A percentile compares a stretch with the other conserved stretches of the same genome.
Conservation (phyloP, 495 filamentous ascomycete genomes). For the Aspergillus sclerotiicarbonarius region DNA sequence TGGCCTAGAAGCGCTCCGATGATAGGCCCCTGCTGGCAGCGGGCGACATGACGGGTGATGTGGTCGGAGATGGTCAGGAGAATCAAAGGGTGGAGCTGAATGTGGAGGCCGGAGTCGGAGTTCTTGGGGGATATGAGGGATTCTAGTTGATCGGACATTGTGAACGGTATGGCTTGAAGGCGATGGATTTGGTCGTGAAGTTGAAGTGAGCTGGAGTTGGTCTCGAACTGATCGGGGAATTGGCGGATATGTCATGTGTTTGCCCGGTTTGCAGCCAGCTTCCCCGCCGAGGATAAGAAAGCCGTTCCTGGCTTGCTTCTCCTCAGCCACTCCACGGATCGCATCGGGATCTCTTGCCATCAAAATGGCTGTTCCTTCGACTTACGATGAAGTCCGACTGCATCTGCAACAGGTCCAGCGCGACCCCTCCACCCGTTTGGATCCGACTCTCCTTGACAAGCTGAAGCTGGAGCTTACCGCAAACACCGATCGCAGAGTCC, state of each 20-base stretch:
- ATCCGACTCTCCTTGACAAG: conserved; percentile 38
- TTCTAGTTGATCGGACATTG: conserved; percentile 34
- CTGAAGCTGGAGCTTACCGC: conserved; percentile 42
- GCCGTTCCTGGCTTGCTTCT: not conserved
- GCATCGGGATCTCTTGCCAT: not conserved
- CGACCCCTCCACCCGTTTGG: conserved; percentile 36
- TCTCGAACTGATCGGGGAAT: not conserved
- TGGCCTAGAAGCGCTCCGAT: conserved; percentile 86
- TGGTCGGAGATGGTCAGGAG: conserved; percentile 96
- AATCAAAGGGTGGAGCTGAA: conserved; percentile 89
- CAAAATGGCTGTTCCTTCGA: conserved; percentile 40
- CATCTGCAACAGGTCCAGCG: conserved; percentile 38
- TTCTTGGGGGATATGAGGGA: conserved; percentile 63
- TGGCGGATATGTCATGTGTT: conserved; percentile 1
- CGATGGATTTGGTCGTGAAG: not conserved
- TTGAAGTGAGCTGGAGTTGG: conserved; percentile 8
- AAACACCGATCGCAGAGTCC: conserved; percentile 33
- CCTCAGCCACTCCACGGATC: not conserved
- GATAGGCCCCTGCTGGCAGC: conserved; percentile 69
- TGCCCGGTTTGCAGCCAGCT: conserved; percentile 2
- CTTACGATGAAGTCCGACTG: conserved; percentile 35
- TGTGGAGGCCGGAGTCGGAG: conserved; percentile 74
- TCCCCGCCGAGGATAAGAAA: not conserved
- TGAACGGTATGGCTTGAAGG: not conserved
- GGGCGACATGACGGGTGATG: conserved; percentile 83